Conservation (phyloP, 352 stramenopile genomes). For the Globisporangium irregulare region DNA sequence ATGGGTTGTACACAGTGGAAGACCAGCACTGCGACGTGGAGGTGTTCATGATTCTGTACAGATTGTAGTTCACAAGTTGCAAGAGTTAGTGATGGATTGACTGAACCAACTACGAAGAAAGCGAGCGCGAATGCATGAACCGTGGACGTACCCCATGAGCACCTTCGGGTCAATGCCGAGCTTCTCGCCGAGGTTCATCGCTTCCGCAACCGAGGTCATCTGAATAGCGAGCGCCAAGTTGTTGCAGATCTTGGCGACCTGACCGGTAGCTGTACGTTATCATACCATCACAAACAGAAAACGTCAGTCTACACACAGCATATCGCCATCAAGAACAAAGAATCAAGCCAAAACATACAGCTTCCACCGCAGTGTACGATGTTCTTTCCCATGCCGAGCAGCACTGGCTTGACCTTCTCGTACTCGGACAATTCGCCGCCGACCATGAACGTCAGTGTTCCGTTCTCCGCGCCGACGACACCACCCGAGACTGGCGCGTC, state of each 20-base stretch:
- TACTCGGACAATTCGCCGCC: slow-evolving; percentile 69
- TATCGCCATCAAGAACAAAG: slow-evolving; percentile 16
- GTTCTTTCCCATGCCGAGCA: slow-evolving; percentile 93
- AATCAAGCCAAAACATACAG: slow-evolving; percentile 58
- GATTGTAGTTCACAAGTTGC: not conserved
- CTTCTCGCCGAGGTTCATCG: slow-evolving; percentile 94
- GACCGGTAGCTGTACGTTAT: slow-evolving; percentile 48
- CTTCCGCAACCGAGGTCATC: slow-evolving; percentile 95
- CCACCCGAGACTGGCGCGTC: slow-evolving; percentile 96
- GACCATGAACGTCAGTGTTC: slow-evolving; percentile 98
- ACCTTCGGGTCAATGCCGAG: slow-evolving; percentile 94
- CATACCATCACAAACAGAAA: not conserved
- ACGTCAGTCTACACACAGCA: not conserved
- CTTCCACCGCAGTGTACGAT: slow-evolving; percentile 91
- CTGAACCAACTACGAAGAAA: not conserved
- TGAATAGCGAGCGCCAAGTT: slow-evolving; percentile 97
- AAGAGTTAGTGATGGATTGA: not conserved
- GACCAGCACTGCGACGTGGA: slow-evolving; percentile 96
- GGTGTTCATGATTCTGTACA: slow-evolving; percentile 93
- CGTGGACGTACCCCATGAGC: slow-evolving; percentile 62
- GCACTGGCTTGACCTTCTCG: slow-evolving; percentile 69
- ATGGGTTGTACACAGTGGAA: slow-evolving; percentile 95
- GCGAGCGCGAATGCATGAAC: not conserved
- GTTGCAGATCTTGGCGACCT: slow-evolving; percentile 97
- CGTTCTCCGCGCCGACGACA: slow-evolving; percentile 94